Evolutionary conservation across 2,329 filamentous ascomycete species (phyloP), one percentile per base, ranked within the genome.

Genomic region (Aspergillus pseudotamarii): DNA sequence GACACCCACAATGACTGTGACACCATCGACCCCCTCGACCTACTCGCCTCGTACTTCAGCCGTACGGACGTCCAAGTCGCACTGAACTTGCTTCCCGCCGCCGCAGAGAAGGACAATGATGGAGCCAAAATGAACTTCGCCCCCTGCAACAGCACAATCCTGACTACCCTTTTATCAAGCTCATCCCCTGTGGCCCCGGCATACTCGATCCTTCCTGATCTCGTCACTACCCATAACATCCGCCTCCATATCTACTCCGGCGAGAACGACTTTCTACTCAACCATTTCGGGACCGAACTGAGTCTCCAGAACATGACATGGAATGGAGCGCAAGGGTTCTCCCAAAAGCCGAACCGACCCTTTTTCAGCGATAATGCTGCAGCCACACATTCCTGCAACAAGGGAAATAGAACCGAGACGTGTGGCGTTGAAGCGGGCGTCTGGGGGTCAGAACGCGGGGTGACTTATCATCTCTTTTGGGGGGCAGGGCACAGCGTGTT

Each of bases 221-320:
- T 79, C 36, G 63, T 78, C 16, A 74, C 72, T 1, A 65, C 64
- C 4, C 65, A 77, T 59, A 75, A 73, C 16, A 59, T 78, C 61
- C 70, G 72, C 14, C 66, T 79, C 6, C 76, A 79, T 61, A 60
- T 80, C 45, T 80, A 76, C 59, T 71, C 72, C 12, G 77, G 77
- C n/a, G 71, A 78, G 58, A 66, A 73, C 64, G 77, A 80, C 66
- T 72, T 79, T 70, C 59, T 79, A 36, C 67, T 79, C 63, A 79
- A 78, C 58, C 75, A 79, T 63, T 54, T 76, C 57, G 78, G 76
- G 4, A 71, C 71, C 10, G 74, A 79, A 53, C 61, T 79, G 6
- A 69, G 67, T 6, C 66, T 80, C 38, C 76, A 80, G 62, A 80
- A 79, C 58, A 79, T 80, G 77, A 79, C 78, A 14, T 80, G 77